phyloP scores from a whole-genome alignment of 2,329 filamentous ascomycete genomes.

The Epichloe gansuensis region DNA sequence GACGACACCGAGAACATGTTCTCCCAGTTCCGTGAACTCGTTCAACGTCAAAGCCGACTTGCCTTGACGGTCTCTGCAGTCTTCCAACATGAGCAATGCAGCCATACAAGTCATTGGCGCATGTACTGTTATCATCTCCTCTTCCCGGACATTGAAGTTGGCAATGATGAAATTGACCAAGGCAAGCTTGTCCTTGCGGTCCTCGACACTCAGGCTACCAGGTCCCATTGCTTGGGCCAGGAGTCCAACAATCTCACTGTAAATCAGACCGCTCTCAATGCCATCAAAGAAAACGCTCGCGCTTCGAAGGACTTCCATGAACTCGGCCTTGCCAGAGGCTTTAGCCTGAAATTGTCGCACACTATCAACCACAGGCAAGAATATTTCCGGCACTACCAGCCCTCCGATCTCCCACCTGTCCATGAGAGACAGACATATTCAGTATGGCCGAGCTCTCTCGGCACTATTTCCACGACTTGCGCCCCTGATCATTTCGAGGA shows the following conservation, averaged over 20 bases:
- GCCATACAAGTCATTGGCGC: slow-evolving; percentile 53
- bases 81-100: slow-evolving; percentile 54
- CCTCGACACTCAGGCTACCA: slow-evolving; percentile 28
- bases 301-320: slow-evolving; percentile 79
- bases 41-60: slow-evolving; percentile 19
- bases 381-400: slow-evolving; percentile 75
- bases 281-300: slow-evolving; percentile 96
- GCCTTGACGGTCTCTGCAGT: slow-evolving; percentile 30
- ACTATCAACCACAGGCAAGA: slow-evolving; percentile 73
- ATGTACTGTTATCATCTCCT: slow-evolving; percentile 86
- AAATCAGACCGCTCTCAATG: slow-evolving; percentile 88
- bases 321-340: slow-evolving; percentile 55
- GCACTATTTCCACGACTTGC: slow-evolving; percentile 20
- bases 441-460: slow-evolving; percentile 73
- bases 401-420: slow-evolving; percentile 96
- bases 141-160: slow-evolving; percentile 88
- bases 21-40: slow-evolving; percentile 19
- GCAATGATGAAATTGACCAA: slow-evolving; percentile 71
- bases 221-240: slow-evolving; percentile 47
- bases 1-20: slow-evolving; percentile 34
- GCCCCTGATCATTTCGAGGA: slow-evolving; percentile 62
- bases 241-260: slow-evolving; percentile 65
- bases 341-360: slow-evolving; percentile 61
- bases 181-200: slow-evolving; percentile 51
- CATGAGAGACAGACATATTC: slow-evolving; percentile 91